A percentile compares a stretch with the other conserved stretches of the same genome.
Evolutionary conservation across 805 yeast species (phyloP).

Genomic region (Wickerhamiella galacta): DNA sequence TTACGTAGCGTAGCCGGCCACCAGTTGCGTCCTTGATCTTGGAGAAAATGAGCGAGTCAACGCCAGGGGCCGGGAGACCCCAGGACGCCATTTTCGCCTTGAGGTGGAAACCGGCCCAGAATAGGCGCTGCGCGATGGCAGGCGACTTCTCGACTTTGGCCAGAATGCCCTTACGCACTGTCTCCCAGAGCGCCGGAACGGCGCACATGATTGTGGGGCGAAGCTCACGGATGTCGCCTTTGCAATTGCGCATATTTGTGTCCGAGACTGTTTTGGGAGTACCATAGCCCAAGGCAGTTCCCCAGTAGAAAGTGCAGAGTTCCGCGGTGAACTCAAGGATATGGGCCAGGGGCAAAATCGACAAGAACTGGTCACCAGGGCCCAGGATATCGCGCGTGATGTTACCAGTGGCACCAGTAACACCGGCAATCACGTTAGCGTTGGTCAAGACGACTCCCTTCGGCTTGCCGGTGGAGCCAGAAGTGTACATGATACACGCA

Average conservation of each 20-base stretch:
- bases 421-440: slow-evolving; percentile 59
- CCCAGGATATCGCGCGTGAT: slow-evolving; percentile 36
- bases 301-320: slow-evolving; percentile 70
- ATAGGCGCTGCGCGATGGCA: slow-evolving; percentile 50
- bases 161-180: slow-evolving; percentile 79
- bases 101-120: slow-evolving; percentile 75
- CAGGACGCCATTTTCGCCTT: slow-evolving; percentile 46
- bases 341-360: slow-evolving; percentile 90
- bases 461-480: slow-evolving; percentile 75
- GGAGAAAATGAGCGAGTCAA: slow-evolving; percentile 66
- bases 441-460: slow-evolving; percentile 66
- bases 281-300: slow-evolving; percentile 78
- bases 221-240: slow-evolving; percentile 74
- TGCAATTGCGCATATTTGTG: slow-evolving; percentile 63
- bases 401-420: slow-evolving; percentile 61
- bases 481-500: slow-evolving; percentile 72
- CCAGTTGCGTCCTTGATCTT: slow-evolving; percentile 90
- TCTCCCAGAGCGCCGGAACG: slow-evolving; percentile 97
- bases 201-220: slow-evolving; percentile 93
- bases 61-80: slow-evolving; percentile 60
- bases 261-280: slow-evolving; percentile 81
- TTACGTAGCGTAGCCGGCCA: slow-evolving; percentile 53
- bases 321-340: slow-evolving; percentile 88
- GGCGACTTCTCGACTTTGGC: slow-evolving; percentile 57
- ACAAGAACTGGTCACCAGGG: slow-evolving; percentile 54